These are phyloP conservation scores for Suillus bovinus DNA, from an alignment of 768 basidiomycete genomes.

Conservation along the genomic window DNA sequence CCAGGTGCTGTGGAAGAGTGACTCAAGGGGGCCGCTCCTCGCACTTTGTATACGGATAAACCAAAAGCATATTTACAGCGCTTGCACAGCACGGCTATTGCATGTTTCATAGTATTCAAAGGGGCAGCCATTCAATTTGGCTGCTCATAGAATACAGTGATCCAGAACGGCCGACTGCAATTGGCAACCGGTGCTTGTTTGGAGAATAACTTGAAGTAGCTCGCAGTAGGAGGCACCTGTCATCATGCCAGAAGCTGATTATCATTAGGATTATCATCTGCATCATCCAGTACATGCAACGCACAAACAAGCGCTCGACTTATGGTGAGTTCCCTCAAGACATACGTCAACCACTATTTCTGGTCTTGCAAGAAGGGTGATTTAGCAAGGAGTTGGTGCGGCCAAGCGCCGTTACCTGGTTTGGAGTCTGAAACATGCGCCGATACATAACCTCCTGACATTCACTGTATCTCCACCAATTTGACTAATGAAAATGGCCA, in stretches of 20 bases:
- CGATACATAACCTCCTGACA: not conserved
- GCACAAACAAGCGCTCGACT: not conserved
- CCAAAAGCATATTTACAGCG: conserved; percentile 3
- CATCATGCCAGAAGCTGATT: not conserved
- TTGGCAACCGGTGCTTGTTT: not conserved
- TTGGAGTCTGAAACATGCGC: not conserved
- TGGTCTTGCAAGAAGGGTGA: not conserved
- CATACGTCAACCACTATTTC: not conserved
- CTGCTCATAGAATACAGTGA: conserved; percentile 8
- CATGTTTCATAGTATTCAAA: not conserved
- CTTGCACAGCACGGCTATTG: conserved; percentile 1
- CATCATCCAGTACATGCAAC: not conserved
- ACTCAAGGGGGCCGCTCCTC: not conserved
- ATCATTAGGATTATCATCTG: not conserved
- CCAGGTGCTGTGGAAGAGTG: not conserved
- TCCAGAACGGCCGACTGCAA: not conserved
- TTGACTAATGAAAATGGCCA: not conserved
- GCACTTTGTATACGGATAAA: not conserved
- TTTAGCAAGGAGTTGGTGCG: not conserved
- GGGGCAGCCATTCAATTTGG: conserved; percentile 6
- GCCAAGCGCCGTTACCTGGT: not conserved
- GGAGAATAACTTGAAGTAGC: conserved; percentile 6
- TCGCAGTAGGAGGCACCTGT: not conserved
- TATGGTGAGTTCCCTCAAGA: not conserved
- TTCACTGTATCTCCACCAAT: not conserved